Percentiles rank a stretch among this genome's conserved stretches.
These are phyloP conservation scores for Lanzia echinophila DNA, from an alignment of 2,329 filamentous ascomycete species.

Conservation along the genomic window DNA sequence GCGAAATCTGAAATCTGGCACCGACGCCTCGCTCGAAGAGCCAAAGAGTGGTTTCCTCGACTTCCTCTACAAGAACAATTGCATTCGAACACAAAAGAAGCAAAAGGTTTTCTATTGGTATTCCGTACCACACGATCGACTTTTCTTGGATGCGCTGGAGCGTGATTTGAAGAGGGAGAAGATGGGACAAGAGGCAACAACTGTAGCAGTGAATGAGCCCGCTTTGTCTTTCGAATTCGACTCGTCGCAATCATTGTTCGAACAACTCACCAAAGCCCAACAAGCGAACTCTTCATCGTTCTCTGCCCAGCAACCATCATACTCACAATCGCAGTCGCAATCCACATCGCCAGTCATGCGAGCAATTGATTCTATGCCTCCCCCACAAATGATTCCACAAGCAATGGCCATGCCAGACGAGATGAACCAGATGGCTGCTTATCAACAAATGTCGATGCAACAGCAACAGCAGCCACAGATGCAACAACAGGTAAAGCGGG, in stretches of 20 bases:
- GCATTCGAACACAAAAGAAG: constrained; percentile 99
- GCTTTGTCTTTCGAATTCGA: constrained; percentile 98
- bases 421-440: constrained; percentile 56
- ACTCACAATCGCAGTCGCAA: constrained; percentile 57
- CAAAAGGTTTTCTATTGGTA: constrained; percentile 99
- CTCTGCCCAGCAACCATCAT: constrained; percentile 63
- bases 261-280: constrained; percentile 98
- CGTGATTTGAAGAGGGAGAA: constrained; percentile 98
- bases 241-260: constrained; percentile 96
- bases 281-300: constrained; percentile 98
- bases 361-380: constrained; percentile 89
- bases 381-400: constrained; percentile 72
- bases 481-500: constrained; percentile 62
- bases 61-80: constrained; percentile 99
- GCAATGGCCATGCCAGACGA: constrained; percentile 53
- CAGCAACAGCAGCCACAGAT: constrained; percentile 47
- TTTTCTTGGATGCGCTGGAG: constrained; percentile 96
- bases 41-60: constrained; percentile 98
- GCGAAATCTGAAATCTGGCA: constrained; percentile 95
- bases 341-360: constrained; percentile 84
- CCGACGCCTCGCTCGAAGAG: constrained; percentile 95
- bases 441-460: constrained; percentile 62
- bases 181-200: constrained; percentile 98
- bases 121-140: constrained; percentile 92
- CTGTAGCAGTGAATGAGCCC: constrained; percentile 92